Evolutionary conservation across 306 rosid genomes (phyloP).

Genomic region (Castanea sativa): DNA sequence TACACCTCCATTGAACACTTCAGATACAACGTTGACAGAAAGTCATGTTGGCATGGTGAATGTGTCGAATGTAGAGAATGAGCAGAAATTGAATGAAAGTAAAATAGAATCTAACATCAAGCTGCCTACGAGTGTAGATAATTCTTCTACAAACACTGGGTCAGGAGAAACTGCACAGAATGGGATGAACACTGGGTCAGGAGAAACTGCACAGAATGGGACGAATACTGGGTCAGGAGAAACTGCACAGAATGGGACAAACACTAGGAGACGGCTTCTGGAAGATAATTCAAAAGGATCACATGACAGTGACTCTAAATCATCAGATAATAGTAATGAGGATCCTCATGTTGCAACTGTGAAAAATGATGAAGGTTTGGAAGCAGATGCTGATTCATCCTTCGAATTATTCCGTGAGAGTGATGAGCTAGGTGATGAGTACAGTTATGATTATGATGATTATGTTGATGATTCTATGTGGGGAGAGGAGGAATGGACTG

Average conservation of each 20-base stretch:
- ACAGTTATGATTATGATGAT: conserved; percentile 88
- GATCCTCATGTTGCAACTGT: conserved; percentile 64
- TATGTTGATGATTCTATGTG: conserved; percentile 86
- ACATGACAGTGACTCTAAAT: conserved; percentile 46
- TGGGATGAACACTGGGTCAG: too few relatives aligned
- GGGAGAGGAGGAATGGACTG: conserved; percentile 97
- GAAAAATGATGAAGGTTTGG: conserved; percentile 69
- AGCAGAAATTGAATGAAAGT: conserved; percentile 28
- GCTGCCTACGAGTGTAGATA: conserved; percentile 38
- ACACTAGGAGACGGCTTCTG: conserved; percentile 68
- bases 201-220: too few relatives aligned
- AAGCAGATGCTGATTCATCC: conserved; percentile 87
- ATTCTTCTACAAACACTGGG: conserved; percentile 31
- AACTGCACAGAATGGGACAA: conserved; percentile 46
- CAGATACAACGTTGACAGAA: conserved; percentile 19
- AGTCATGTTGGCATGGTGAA: conserved; percentile 2
- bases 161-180: too few relatives aligned
- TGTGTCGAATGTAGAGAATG: conserved; percentile 22
- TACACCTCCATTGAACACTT: conserved; percentile 16
- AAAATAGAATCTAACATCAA: conserved; percentile 47
- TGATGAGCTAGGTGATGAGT: conserved; percentile 89
- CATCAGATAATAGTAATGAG: conserved; percentile 41
- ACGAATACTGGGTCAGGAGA: conserved; percentile 40
- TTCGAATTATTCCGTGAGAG: conserved; percentile 77
- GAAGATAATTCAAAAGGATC: conserved; percentile 64